Percentiles rank a stretch among this genome's conserved stretches.
phyloP scores from a whole-genome alignment of 768 basidiomycete species.

The Paxillus involutus region DNA sequence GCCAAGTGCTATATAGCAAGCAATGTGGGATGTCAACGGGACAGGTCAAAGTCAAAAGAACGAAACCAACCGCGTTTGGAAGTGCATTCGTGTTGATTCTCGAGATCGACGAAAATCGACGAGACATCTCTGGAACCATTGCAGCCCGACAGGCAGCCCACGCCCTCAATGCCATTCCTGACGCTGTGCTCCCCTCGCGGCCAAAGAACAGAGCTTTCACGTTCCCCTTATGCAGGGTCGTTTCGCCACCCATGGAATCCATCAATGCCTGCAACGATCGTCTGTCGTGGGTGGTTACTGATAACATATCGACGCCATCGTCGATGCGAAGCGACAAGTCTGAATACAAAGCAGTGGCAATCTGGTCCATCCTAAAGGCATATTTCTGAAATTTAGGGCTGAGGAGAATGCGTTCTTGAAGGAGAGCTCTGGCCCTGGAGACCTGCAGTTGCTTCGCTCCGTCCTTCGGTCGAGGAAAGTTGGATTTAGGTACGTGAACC shows the following conservation, averaged over 20 bases:
- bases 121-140: conserved; percentile 19
- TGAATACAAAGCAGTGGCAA: conserved; percentile 38
- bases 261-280: conserved; percentile 35
- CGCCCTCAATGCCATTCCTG: conserved; percentile 39
- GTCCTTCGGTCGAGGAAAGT: not conserved
- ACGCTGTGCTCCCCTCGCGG: conserved; percentile 17
- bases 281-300: conserved; percentile 25
- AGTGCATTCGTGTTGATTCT: conserved; percentile 29
- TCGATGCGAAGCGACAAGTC: conserved; percentile 38
- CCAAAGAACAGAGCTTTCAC: conserved; percentile 32
- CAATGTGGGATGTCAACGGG: not conserved
- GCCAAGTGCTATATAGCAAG: conserved; percentile 36
- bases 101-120: conserved; percentile 12
- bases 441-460: conserved; percentile 1
- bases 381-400: conserved; percentile 30
- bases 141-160: conserved; percentile 45
- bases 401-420: conserved; percentile 35
- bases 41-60: not conserved
- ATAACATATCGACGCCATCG: conserved; percentile 43
- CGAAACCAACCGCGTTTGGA: conserved; percentile 25
- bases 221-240: conserved; percentile 22
- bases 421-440: conserved; percentile 14
- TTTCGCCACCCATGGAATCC: conserved; percentile 38
- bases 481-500: conserved; percentile 28
- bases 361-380: conserved; percentile 47